These are phyloP conservation scores for Phylloporus sp. DNA, from an alignment of 768 basidiomycete species.

Conservation along the genomic window DNA sequence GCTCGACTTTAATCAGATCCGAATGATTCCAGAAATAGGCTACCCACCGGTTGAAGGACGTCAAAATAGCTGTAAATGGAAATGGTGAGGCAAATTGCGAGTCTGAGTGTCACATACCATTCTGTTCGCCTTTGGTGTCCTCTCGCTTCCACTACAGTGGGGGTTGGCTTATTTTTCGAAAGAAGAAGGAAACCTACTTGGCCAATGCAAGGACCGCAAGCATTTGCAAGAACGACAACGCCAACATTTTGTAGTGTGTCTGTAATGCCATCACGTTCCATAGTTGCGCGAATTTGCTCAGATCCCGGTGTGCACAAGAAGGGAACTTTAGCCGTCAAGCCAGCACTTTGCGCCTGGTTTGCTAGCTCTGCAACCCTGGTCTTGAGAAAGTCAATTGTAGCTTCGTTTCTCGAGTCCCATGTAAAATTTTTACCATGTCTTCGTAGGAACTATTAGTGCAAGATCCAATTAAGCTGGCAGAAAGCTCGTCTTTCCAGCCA, in stretches of 20 bases:
- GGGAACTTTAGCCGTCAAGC: conserved; percentile 78
- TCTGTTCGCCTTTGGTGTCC: conserved; percentile 84
- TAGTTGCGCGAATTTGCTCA: conserved; percentile 95
- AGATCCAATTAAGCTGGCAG: conserved; percentile 93
- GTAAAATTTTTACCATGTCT: conserved; percentile 62
- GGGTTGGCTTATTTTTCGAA: conserved; percentile 5
- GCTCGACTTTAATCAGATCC: conserved; percentile 4
- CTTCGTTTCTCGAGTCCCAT: not conserved
- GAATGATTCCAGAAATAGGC: not conserved
- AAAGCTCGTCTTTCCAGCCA: conserved; percentile 91
- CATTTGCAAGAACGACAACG: conserved; percentile 93
- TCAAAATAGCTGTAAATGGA: conserved; percentile 70
- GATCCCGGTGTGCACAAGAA: conserved; percentile 89
- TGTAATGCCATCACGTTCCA: conserved; percentile 91
- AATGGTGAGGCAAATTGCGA: conserved; percentile 4
- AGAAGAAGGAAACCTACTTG: conserved; percentile 48
- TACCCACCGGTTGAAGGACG: conserved; percentile 88
- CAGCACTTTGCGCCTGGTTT: conserved; percentile 79
- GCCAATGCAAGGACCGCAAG: conserved; percentile 98
- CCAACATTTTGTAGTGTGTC: conserved; percentile 80
- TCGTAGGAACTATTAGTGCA: conserved; percentile 99
- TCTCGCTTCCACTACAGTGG: conserved; percentile 81
- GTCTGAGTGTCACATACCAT: conserved; percentile 50
- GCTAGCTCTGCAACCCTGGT: conserved; percentile 91
- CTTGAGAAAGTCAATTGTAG: conserved; percentile 37